phyloP scores from a whole-genome alignment of 768 basidiomycete species.

The Suillus hirtellus region DNA sequence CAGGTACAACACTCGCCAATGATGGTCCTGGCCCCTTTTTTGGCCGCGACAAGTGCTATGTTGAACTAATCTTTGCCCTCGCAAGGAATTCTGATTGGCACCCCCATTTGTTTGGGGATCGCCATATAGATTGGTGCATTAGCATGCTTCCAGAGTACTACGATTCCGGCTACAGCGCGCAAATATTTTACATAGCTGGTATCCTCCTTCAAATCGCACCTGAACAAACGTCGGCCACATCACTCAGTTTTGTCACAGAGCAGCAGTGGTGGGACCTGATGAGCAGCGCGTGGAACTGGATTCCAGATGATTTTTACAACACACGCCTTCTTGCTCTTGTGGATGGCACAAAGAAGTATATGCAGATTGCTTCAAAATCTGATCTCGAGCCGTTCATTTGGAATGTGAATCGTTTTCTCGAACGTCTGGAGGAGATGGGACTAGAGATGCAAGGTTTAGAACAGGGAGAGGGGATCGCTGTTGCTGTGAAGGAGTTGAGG shows the following conservation, averaged over 20 bases:
- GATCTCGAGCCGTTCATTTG: not conserved
- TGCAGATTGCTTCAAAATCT: not conserved
- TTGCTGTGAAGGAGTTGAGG: too few relatives aligned
- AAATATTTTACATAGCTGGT: not conserved
- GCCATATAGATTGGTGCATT: not conserved
- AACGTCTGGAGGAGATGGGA: too few relatives aligned
- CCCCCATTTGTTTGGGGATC: not conserved
- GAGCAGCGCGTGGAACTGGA: not conserved
- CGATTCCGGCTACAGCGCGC: not conserved
- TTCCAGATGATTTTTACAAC: not conserved
- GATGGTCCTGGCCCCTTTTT: not conserved
- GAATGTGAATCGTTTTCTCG: not conserved
- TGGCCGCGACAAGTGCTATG: not conserved
- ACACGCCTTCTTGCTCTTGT: not conserved
- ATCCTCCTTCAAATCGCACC: not conserved
- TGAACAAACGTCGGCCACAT: not conserved
- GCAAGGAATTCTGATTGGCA: not conserved
- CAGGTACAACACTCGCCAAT: not conserved
- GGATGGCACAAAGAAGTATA: not conserved
- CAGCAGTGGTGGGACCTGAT: not conserved
- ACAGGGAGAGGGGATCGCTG: too few relatives aligned
- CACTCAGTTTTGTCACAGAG: not conserved
- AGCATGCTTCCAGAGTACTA: not conserved
- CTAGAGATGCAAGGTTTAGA: not conserved
- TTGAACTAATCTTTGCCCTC: not conserved